A percentile compares a stretch with the other conserved stretches of the same genome.
Evolutionary conservation across 192 early-diverging fungal species (phyloP).

Genomic region (Geosiphon pyriformis): DNA sequence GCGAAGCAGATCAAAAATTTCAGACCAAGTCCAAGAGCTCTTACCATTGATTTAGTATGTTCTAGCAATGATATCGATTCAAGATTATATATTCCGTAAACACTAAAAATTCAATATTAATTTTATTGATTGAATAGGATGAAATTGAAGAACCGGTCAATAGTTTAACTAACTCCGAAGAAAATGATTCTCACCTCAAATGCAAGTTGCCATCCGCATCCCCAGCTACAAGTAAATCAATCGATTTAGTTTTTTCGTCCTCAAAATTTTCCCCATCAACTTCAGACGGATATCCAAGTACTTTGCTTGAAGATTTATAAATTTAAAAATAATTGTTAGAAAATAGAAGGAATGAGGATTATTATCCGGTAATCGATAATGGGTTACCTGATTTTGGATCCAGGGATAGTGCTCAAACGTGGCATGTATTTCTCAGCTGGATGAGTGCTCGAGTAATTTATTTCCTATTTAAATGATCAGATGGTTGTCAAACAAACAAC

Average conservation of each 20-base stretch:
- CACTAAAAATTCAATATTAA: slow-evolving; percentile 11
- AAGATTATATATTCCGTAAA: slow-evolving; percentile 27
- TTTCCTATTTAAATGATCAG: too few relatives aligned
- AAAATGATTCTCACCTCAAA: slow-evolving; percentile 26
- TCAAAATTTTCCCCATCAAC: slow-evolving; percentile 8
- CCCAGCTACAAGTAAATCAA: slow-evolving; percentile 25
- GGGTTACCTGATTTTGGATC: slow-evolving; percentile 16
- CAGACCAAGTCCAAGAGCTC: background rate
- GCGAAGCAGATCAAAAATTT: background rate
- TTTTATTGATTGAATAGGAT: background rate
- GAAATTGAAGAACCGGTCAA: background rate
- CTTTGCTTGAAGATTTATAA: slow-evolving; percentile 1
- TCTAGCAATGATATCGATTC: slow-evolving; percentile 21
- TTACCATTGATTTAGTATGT: background rate
- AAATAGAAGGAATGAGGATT: background rate
- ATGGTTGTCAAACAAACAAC: too few relatives aligned
- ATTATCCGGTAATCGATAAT: too few relatives aligned
- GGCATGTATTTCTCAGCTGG: slow-evolving; percentile 19
- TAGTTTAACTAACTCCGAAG: too few relatives aligned
- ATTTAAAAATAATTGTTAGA: background rate
- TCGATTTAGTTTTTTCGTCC: slow-evolving; percentile 9
- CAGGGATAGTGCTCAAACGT: slow-evolving; percentile 11
- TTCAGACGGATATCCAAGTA: slow-evolving; percentile 4
- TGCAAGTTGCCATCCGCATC: slow-evolving; percentile 25
- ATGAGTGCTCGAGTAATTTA: background rate